A percentile compares a stretch with the other conserved stretches of the same genome.
These are phyloP conservation scores for Senna tora DNA, from an alignment of 306 rosid species.

Conservation along the genomic window DNA sequence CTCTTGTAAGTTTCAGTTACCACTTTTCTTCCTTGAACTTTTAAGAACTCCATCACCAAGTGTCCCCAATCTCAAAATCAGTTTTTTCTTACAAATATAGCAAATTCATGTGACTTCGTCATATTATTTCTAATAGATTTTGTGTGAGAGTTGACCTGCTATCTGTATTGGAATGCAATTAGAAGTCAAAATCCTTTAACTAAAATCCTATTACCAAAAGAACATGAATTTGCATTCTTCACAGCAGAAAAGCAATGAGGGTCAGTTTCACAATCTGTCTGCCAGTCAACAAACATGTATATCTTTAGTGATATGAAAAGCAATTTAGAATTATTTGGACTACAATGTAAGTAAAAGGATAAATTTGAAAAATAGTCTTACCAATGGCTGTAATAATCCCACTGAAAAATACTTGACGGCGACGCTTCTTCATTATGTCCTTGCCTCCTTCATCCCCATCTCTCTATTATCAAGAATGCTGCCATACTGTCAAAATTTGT, in stretches of 20 bases:
- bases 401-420: conserved; percentile 87
- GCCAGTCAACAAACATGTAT: neutral
- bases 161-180: neutral
- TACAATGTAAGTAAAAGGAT: conserved; percentile 31
- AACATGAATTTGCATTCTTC: neutral
- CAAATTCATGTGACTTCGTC: neutral
- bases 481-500: conserved; percentile 47
- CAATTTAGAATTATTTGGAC: neutral
- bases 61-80: neutral
- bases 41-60: neutral
- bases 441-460: conserved; percentile 77
- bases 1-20: neutral
- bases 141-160: neutral
- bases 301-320: neutral
- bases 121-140: neutral
- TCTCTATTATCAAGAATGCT: conserved; percentile 62
- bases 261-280: neutral
- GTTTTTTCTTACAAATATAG: neutral
- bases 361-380: conserved; percentile 47
- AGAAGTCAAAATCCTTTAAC: conserved; percentile 22
- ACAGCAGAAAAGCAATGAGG: neutral
- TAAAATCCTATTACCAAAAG: neutral
- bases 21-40: neutral
- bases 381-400: conserved; percentile 93
- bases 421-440: conserved; percentile 89